These are phyloP conservation scores for Hortaea werneckii DNA, from an alignment of 2,329 filamentous ascomycete genomes.

Conservation along the genomic window DNA sequence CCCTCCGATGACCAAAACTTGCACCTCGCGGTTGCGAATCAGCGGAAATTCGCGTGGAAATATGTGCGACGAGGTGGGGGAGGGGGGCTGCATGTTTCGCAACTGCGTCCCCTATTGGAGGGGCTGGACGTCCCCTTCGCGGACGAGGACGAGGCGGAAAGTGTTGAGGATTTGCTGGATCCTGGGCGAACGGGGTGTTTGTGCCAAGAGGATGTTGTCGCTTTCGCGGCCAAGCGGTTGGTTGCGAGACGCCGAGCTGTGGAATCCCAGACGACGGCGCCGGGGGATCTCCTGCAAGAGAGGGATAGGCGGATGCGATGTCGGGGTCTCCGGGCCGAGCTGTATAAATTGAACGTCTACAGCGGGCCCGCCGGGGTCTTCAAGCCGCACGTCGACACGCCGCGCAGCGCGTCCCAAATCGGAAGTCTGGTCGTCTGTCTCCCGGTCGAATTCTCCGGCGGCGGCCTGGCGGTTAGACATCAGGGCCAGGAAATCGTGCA, in stretches of 20 bases:
- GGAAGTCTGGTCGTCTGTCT: constrained; percentile 17
- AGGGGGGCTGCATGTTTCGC: not conserved
- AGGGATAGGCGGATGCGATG: not conserved
- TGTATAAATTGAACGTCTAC: constrained; percentile 48
- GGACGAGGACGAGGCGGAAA: not conserved
- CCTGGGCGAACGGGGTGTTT: not conserved
- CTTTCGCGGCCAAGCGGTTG: not conserved
- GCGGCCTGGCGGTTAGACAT: constrained; percentile 36
- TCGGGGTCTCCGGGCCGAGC: constrained; percentile 36
- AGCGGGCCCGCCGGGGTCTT: constrained; percentile 12
- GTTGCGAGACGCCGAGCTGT: not conserved
- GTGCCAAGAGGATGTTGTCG: not conserved
- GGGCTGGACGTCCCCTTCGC: not conserved
- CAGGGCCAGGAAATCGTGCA: constrained; percentile 26
- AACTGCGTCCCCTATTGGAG: not conserved
- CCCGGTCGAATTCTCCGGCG: constrained; percentile 25
- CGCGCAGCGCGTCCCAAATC: constrained; percentile 13
- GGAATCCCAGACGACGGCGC: not conserved
- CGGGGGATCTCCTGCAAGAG: not conserved
- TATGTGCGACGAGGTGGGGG: not conserved
- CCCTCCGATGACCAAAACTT: not conserved
- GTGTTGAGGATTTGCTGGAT: not conserved
- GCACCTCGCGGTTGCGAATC: not conserved
- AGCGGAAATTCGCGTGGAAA: not conserved
- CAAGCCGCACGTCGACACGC: constrained; percentile 22